A percentile compares a stretch with the other conserved stretches of the same genome.
Conservation (phyloP, 768 basidiomycete genomes). For the Kondoa subrosea region DNA sequence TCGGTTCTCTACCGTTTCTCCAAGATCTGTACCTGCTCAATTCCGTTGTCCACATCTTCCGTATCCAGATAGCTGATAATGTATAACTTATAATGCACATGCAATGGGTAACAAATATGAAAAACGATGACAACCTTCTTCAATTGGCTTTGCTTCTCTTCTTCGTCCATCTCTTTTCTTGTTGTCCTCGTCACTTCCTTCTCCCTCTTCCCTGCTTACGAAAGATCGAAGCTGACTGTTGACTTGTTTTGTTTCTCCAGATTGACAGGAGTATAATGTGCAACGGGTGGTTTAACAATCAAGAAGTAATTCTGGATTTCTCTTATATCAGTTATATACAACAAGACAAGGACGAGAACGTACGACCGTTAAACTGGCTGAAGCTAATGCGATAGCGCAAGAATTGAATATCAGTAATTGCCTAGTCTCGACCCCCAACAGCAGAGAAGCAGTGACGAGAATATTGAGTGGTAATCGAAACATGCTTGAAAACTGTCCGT, state of each 20-base stretch:
- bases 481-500: slow-evolving; percentile 13
- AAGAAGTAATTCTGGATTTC: background rate
- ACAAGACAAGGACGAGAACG: background rate
- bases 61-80: too few species aligned
- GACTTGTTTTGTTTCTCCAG: too few species aligned
- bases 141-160: too few species aligned
- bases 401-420: slow-evolving; percentile 15
- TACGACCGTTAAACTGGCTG: background rate
- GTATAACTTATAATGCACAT: too few species aligned
- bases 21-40: too few species aligned
- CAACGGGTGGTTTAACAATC: background rate
- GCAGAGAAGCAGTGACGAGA: slow-evolving; percentile 16
- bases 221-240: too few species aligned
- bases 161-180: too few species aligned
- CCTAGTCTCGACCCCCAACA: slow-evolving; percentile 15
- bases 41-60: too few species aligned
- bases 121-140: background rate
- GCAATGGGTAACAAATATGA: background rate
- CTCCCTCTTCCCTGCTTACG: too few species aligned
- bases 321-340: too few species aligned
- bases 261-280: background rate
- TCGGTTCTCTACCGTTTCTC: too few species aligned
- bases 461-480: slow-evolving; percentile 20
- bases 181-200: too few species aligned
- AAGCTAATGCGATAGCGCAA: background rate